Base-by-base conservation (phyloP, 805 yeast genomes). In the Yarrowia sp. region DNA sequence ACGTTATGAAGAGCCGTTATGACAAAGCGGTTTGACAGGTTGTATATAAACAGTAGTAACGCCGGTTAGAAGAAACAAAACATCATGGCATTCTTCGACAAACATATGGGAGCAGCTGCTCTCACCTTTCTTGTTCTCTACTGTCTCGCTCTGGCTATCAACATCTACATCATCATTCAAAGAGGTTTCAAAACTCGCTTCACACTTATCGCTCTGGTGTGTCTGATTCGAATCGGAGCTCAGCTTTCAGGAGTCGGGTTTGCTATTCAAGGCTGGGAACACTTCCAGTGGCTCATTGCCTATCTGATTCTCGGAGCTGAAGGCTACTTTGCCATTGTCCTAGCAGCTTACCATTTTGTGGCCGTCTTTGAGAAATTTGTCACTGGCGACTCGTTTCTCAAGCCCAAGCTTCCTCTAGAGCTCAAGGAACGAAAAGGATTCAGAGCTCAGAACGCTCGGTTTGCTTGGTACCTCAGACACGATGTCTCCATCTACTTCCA, bases 301-400 rank as follows among this genome's bases (percentile, higher is more conserved):
- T 53, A 53, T 7, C 14, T 53, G 36, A 15, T 53, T 39, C 45
- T 53, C 2, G 60, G 60, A 31, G 60, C 60, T 10, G 60, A 53
- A 11, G 60, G 60, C 4, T 53, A 53, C 45, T 39, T 53, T 11
- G 35, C 45, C 31, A 53, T 53, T 28, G 60, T 53, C 11, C 7
- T 53, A 14, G 44, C 60, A 6, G 45, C 45, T 3, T 53, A 53
- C 13, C 60, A 53, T 8, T 39, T 53, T 10, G 45, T 53, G 10
- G 45, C 60, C 1, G 60, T 53, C 6, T 53, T 53, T 39, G 60
- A 53, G 10, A 39, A n/a, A 8, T 31, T 17, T n/a, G 60, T 53
- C 11, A 39, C 60, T 38, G 60, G 60, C n/a, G 2, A 38, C 15
- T 38, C 45, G 4, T 53, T 53, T 28, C 60, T 53, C 11, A 17